phyloP scores from a whole-genome alignment of 2,329 filamentous ascomycete species.

The Tolypocladium endophyticum region DNA sequence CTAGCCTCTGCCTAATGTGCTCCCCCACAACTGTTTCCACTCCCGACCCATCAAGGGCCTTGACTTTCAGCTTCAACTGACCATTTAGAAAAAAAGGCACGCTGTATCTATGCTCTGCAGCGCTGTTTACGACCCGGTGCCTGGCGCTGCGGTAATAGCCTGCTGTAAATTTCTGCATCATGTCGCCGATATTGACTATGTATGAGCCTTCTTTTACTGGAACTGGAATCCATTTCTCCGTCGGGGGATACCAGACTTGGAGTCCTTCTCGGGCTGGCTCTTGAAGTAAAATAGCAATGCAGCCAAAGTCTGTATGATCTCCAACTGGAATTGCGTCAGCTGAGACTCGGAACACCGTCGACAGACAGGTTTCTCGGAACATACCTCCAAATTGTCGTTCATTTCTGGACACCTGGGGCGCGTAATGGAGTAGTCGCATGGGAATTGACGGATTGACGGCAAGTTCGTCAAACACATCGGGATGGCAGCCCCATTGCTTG shows the following conservation, averaged over 20 bases:
- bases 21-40: constrained; percentile 1
- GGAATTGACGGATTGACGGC: constrained; percentile 1
- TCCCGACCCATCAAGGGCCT: constrained; percentile 1
- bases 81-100: constrained; percentile 18
- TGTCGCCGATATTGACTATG: constrained; percentile 26
- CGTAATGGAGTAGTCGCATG: constrained; percentile 17
- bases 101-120: constrained; percentile 14
- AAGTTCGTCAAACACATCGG: constrained; percentile 1
- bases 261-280: constrained; percentile 15
- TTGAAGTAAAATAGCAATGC: constrained; percentile 16
- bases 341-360: too few relatives aligned
- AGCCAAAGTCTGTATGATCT: constrained; percentile 19
- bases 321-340: constrained; percentile 8
- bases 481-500: not conserved
- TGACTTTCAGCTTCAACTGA: constrained; percentile 1
- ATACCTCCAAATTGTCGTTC: constrained; percentile 14
- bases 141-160: constrained; percentile 19
- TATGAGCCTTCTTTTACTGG: constrained; percentile 18
- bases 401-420: constrained; percentile 9
- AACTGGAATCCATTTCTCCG: constrained; percentile 17
- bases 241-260: constrained; percentile 16
- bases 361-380: not conserved
- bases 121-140: constrained; percentile 17
- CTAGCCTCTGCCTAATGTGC: constrained; percentile 2
- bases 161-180: constrained; percentile 20